Evolutionary conservation across 2,329 filamentous ascomycete species (phyloP).

Genomic region (Neospermospora avenae): DNA sequence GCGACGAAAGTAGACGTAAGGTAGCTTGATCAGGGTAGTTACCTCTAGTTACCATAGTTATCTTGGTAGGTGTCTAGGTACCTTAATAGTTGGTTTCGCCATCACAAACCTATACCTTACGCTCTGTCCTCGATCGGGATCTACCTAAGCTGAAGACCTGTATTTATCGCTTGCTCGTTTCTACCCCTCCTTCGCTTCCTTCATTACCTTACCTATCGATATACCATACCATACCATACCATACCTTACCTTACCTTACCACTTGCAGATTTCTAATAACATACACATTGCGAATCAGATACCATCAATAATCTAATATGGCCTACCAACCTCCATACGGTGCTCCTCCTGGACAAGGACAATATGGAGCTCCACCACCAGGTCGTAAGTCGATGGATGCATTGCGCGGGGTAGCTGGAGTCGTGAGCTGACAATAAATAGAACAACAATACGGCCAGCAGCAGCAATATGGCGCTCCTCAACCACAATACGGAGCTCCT

Average conservation of each 20-base stretch:
- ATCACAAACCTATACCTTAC: no score
- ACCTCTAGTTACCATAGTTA: conserved; percentile 12
- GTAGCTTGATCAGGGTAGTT: conserved; percentile 1
- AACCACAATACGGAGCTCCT: conserved; percentile 6
- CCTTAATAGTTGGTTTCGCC: no score
- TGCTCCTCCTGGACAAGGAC: conserved; percentile 1
- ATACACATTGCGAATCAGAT: no score
- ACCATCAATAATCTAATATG: conserved; percentile 3
- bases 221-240: no score
- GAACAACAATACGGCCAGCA: conserved; percentile 13
- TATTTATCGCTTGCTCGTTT: not conserved
- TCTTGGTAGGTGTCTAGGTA: no score
- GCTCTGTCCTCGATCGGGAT: no score
- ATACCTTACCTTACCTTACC: no score
- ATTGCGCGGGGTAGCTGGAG: not conserved
- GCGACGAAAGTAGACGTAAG: not conserved
- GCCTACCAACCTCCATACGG: conserved; percentile 17
- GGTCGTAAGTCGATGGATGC: conserved; percentile 11
- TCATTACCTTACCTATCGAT: conserved; percentile 3
- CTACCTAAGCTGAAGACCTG: not conserved
- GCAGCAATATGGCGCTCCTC: conserved; percentile 15
- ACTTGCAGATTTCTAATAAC: no score
- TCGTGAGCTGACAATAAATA: conserved; percentile 12
- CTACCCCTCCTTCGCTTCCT: conserved; percentile 11
- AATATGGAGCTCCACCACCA: conserved; percentile 21